Evolutionary conservation across 257 asterid species (phyloP).

Genomic region (Salvia hispanica): DNA sequence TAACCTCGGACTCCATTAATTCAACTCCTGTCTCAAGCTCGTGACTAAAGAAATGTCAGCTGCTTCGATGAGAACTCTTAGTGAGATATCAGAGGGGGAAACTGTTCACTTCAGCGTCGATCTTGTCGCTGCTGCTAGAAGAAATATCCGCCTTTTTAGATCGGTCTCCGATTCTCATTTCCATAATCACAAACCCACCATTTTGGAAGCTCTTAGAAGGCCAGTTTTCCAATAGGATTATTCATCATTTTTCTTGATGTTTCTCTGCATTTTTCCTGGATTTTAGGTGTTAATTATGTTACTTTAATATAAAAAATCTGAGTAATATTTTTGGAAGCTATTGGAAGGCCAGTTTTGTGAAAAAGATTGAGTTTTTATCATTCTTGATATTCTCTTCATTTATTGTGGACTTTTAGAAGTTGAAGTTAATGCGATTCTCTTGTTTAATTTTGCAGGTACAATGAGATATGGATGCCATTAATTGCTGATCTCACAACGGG

Average conservation of each 20-base stretch:
- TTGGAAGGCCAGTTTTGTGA: conserved; percentile 53
- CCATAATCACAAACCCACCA: conserved; percentile 53
- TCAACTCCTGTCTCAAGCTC: neutral
- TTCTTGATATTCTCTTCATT: neutral
- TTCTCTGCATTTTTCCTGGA: neutral
- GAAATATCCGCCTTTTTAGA: conserved; percentile 63
- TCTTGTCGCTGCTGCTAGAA: conserved; percentile 84
- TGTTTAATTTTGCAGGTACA: conserved; percentile 54
- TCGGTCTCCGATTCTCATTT: conserved; percentile 62
- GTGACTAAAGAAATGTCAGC: conserved; percentile 44
- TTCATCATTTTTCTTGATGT: neutral
- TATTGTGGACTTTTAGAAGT: neutral
- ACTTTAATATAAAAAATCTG: conserved; percentile 4
- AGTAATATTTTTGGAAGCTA: conserved; percentile 64
- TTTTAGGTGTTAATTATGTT: conserved; percentile 9
- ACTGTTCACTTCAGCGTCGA: conserved; percentile 55
- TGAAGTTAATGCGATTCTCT: conserved; percentile 15
- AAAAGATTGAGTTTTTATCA: neutral
- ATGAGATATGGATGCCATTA: conserved; percentile 94
- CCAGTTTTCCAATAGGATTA: neutral
- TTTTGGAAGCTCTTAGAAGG: conserved; percentile 86
- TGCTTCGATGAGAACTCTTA: conserved; percentile 52
- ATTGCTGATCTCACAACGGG: conserved; percentile 60
- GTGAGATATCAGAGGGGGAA: conserved; percentile 61
- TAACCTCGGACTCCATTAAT: conserved; percentile 2